phyloP scores from a whole-genome alignment of 2,329 filamentous ascomycete species.

The Epichloe typhina region DNA sequence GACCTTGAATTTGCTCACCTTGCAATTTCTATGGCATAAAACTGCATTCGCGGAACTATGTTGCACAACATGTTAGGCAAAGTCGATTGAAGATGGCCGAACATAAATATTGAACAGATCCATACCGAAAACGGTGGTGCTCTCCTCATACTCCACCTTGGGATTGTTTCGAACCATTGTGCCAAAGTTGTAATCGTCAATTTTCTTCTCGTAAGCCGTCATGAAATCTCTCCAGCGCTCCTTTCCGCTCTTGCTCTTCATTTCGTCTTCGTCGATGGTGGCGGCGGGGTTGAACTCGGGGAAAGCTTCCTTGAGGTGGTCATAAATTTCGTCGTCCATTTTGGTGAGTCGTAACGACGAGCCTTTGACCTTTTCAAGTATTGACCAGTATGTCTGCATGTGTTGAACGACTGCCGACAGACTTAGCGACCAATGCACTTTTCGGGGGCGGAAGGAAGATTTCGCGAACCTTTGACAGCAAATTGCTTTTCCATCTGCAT shows the following conservation, averaged over 20 bases:
- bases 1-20: constrained; percentile 14
- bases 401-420: constrained; percentile 62
- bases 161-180: constrained; percentile 75
- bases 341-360: constrained; percentile 85
- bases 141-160: constrained; percentile 72
- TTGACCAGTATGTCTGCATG: constrained; percentile 92
- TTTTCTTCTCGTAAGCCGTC: constrained; percentile 81
- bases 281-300: constrained; percentile 79
- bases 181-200: constrained; percentile 98
- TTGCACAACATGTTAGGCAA: not conserved
- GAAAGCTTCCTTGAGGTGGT: constrained; percentile 76
- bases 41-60: constrained; percentile 42
- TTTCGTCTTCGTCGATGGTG: constrained; percentile 77
- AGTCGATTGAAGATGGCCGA: not conserved
- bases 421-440: not conserved
- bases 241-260: constrained; percentile 97
- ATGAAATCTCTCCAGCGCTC: constrained; percentile 91
- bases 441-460: not conserved
- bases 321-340: constrained; percentile 87
- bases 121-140: constrained; percentile 84
- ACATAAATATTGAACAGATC: not conserved
- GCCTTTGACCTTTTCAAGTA: constrained; percentile 81
- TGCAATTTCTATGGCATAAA: constrained; percentile 41
- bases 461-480: constrained; percentile 70
- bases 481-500: constrained; percentile 95